These are phyloP conservation scores for Diaporthe destruens DNA, from an alignment of 2,329 filamentous ascomycete genomes.

Conservation along the genomic window DNA sequence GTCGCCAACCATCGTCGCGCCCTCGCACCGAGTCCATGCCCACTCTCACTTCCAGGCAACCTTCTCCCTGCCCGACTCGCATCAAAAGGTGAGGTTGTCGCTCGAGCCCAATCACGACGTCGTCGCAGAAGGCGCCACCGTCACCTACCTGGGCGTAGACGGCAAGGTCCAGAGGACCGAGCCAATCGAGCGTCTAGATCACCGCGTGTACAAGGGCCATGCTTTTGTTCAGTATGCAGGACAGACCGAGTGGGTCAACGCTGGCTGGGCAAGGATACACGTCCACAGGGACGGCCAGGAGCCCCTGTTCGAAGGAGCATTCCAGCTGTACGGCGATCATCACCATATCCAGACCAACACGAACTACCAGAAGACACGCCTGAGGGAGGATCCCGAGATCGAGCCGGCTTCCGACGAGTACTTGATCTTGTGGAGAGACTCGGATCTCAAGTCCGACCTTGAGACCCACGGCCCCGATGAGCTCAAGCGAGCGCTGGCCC, in stretches of 20 bases:
- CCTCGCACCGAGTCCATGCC: slow-evolving; percentile 82
- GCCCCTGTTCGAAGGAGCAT: slow-evolving; percentile 91
- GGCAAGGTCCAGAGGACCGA: slow-evolving; percentile 77
- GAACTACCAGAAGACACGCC: slow-evolving; percentile 80
- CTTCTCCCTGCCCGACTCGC: slow-evolving; percentile 77
- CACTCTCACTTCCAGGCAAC: slow-evolving; percentile 86
- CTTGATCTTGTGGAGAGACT: slow-evolving; percentile 94
- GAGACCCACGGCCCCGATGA: slow-evolving; percentile 65
- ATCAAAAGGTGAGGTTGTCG: slow-evolving; percentile 80
- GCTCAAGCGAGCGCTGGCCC: slow-evolving; percentile 69
- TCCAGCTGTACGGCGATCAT: slow-evolving; percentile 82
- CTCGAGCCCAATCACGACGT: slow-evolving; percentile 94
- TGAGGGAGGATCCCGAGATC: slow-evolving; percentile 77
- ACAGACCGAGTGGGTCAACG: slow-evolving; percentile 77
- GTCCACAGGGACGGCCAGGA: slow-evolving; percentile 80
- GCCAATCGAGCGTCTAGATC: slow-evolving; percentile 76
- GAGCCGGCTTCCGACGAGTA: slow-evolving; percentile 71
- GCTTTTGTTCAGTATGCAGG: slow-evolving; percentile 76
- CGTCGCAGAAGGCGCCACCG: slow-evolving; percentile 78
- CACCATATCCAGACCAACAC: slow-evolving; percentile 86
- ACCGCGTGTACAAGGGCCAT: slow-evolving; percentile 87
- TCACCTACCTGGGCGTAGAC: slow-evolving; percentile 79
- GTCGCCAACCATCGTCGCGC: slow-evolving; percentile 73
- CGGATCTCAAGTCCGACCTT: slow-evolving; percentile 72
- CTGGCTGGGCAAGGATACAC: slow-evolving; percentile 88